Conservation (phyloP, 805 yeast genomes). For the Naumovozyma dairenensis region DNA sequence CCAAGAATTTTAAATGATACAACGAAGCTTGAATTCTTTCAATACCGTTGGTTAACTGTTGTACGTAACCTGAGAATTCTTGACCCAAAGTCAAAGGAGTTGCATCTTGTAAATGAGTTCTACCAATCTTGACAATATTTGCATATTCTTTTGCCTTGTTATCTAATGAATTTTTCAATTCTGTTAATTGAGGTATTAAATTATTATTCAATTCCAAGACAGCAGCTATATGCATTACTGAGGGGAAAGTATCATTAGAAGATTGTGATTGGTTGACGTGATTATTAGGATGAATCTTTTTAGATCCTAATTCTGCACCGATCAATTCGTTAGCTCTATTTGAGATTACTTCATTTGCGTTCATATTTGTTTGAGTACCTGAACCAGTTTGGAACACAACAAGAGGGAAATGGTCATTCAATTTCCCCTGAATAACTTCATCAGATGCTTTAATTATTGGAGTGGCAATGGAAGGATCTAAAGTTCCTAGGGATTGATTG, state of each 20-base stretch:
- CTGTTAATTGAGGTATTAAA: conserved; percentile 71
- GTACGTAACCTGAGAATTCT: conserved; percentile 94
- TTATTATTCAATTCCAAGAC: conserved; percentile 72
- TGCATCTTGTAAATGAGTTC: conserved; percentile 98
- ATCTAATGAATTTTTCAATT: conserved; percentile 68
- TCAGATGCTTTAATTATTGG: conserved; percentile 92
- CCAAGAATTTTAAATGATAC: conserved; percentile 69
- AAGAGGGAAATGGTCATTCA: conserved; percentile 90
- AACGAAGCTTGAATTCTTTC: conserved; percentile 70
- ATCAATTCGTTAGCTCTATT: conserved; percentile 95
- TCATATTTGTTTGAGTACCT: conserved; percentile 98
- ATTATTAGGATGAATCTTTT: conserved; percentile 94
- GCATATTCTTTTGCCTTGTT: conserved; percentile 74
- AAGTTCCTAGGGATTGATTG: conserved; percentile 67
- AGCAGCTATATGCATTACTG: conserved; percentile 99
- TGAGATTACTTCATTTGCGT: conserved; percentile 96
- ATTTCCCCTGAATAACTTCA: conserved; percentile 87
- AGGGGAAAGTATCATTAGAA: conserved; percentile 98
- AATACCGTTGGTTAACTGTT: conserved; percentile 86
- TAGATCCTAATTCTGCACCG: conserved; percentile 88
- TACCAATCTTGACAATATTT: conserved; percentile 92
- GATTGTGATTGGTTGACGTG: conserved; percentile 98
- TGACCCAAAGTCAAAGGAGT: conserved; percentile 97
- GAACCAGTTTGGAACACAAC: conserved; percentile 99
- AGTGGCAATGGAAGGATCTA: conserved; percentile 72